Percentiles rank a stretch among this genome's conserved stretches.
These are phyloP conservation scores for Pholiota microspora DNA, from an alignment of 768 basidiomycete species.

Conservation along the genomic window DNA sequence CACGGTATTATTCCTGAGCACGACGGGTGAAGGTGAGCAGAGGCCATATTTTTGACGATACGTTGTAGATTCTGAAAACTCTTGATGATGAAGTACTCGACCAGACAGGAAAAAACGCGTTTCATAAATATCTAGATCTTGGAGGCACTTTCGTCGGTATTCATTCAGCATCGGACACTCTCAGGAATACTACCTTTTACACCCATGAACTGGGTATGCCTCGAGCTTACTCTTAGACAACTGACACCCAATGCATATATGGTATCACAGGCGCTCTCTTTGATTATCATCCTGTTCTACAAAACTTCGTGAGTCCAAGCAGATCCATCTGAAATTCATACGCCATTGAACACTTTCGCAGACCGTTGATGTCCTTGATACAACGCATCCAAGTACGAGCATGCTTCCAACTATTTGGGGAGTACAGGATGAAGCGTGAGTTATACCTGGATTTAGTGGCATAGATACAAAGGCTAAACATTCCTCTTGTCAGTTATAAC, in stretches of 20 bases:
- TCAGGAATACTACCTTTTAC: constrained; percentile 58
- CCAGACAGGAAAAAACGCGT: constrained; percentile 52
- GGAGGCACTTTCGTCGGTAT: constrained; percentile 74
- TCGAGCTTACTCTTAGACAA: not conserved
- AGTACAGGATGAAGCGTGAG: constrained; percentile 61
- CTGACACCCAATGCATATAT: not conserved
- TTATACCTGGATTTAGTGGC: not conserved
- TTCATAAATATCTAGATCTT: constrained; percentile 60
- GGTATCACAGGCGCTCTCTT: constrained; percentile 54
- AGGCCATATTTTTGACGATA: not conserved
- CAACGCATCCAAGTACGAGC: constrained; percentile 59
- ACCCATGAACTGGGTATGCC: constrained; percentile 51
- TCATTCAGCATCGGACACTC: constrained; percentile 62
- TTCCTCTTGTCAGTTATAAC: constrained; percentile 48
- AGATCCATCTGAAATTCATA: too few species aligned
- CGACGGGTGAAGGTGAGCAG: constrained; percentile 60
- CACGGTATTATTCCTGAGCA: constrained; percentile 66
- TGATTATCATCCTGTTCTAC: constrained; percentile 66
- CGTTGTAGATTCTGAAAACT: not conserved
- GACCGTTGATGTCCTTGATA: constrained; percentile 59
- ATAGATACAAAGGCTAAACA: not conserved
- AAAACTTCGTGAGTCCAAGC: constrained; percentile 52
- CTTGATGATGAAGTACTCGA: constrained; percentile 49
- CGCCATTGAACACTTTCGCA: too few species aligned
- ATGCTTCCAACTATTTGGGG: constrained; percentile 52